A percentile compares a stretch with the other conserved stretches of the same genome.
phyloP scores from a whole-genome alignment of 768 basidiomycete species.

The Dioszegia crocea region DNA sequence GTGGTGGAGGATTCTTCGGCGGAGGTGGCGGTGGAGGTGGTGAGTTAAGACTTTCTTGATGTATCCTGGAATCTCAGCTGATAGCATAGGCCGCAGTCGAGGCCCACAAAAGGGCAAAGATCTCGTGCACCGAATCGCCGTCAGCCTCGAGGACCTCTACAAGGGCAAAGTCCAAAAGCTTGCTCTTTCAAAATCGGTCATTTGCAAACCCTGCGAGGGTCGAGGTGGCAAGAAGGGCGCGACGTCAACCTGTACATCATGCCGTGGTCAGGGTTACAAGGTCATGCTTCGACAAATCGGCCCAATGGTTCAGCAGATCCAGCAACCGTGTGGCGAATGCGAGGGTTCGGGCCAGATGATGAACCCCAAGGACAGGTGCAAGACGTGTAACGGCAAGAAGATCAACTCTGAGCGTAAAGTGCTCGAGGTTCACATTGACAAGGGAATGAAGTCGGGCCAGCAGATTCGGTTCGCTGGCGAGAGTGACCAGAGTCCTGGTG shows the following conservation, averaged over 20 bases:
- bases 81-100: not conserved
- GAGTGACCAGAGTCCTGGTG: conserved; percentile 85
- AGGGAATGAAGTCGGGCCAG: conserved; percentile 95
- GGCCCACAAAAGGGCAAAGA: conserved; percentile 89
- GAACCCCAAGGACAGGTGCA: conserved; percentile 86
- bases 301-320: conserved; percentile 99
- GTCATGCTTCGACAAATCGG: conserved; percentile 94
- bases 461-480: conserved; percentile 84
- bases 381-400: conserved; percentile 88
- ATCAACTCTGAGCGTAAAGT: conserved; percentile 90
- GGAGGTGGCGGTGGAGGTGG: conserved; percentile 52
- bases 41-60: conserved; percentile 25
- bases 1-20: conserved; percentile 55
- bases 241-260: conserved; percentile 69
- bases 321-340: conserved; percentile 90
- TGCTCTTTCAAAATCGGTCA: conserved; percentile 87
- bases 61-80: not conserved
- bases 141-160: conserved; percentile 97
- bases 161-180: conserved; percentile 98
- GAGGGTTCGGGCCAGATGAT: conserved; percentile 91
- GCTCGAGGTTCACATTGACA: conserved; percentile 71
- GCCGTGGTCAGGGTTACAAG: conserved; percentile 85
- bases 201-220: conserved; percentile 90
- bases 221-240: conserved; percentile 97
- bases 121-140: conserved; percentile 91